phyloP scores from a whole-genome alignment of 345 rosid genomes.

The Aquilaria yunnanensis region DNA sequence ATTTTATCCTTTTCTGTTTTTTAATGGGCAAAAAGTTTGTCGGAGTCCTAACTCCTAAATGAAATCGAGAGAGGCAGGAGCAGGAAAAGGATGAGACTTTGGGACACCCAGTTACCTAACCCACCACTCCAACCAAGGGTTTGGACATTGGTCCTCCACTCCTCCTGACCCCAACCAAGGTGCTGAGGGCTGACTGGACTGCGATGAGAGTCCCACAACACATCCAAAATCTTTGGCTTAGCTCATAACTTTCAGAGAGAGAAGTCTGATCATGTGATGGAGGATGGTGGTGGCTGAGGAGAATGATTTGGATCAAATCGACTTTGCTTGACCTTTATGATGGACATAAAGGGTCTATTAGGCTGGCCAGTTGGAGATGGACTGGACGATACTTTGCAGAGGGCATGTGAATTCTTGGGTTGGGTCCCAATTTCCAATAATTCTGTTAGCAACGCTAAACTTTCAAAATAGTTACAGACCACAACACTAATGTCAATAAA shows the following conservation, averaged over 20 bases:
- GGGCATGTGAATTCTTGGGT: constrained; percentile 37
- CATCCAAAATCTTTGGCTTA: too few species aligned
- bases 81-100: too few species aligned
- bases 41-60: too few species aligned
- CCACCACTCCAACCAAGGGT: too few species aligned
- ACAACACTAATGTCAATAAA: too few species aligned
- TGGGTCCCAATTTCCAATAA: constrained; percentile 28
- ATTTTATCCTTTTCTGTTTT: too few species aligned
- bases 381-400: constrained; percentile 33
- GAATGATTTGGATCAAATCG: constrained; percentile 5
- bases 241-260: too few species aligned
- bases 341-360: constrained; percentile 8
- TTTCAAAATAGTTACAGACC: not conserved
- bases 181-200: too few species aligned
- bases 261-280: not conserved
- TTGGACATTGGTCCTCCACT: too few species aligned
- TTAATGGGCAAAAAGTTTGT: not conserved
- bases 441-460: not conserved
- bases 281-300: constrained; percentile 15
- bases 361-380: constrained; percentile 28
- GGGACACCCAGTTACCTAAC: too few species aligned
- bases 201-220: too few species aligned
- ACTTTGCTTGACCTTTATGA: not conserved
- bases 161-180: not conserved
- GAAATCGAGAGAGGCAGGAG: too few species aligned